Base-by-base conservation (phyloP, 1,284 basidiomycete genomes). In the Peniophora sp. region DNA sequence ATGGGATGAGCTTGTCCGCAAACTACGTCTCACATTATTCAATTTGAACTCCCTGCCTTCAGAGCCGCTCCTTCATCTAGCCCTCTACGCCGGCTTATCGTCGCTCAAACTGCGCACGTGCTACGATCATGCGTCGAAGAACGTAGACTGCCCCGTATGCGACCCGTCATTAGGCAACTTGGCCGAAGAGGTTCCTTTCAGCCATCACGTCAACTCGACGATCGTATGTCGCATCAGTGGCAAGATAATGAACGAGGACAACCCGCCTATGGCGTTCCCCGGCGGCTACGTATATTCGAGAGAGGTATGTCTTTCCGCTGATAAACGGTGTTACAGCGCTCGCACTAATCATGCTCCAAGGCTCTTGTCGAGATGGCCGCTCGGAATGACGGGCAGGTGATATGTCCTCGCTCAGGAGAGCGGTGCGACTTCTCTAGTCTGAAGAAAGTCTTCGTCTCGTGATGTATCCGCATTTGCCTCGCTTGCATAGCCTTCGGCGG, bases 121-220 rank as follows among this genome's bases (percentile, higher is more conserved):
- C 59, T 85, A 85, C 59, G 75, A 78, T 51, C 61, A 70, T 42
- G 62, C 63, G 10, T 76, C 79, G 1, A 83, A 83, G 61, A 94
- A 94, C 62, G 74, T 86, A 20, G 90, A 97, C 64, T 99, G 96
- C 64, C 96, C 96, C 0, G 85, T 92, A 3, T 99, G 96, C 67
- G 88, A 92, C 56, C 64, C 78, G 2, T 81, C 85, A 12, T 74
- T 98, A 15, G 84, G 85, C 18, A 73, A 78, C 49, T 77, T 99
- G 5, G 92, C 88, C 3, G 74, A 78, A 51, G 89, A 95, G 57
- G 92, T 97, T 0, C 96, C 97, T 0, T 87, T 84, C 67, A 92
- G 88, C 55, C 95, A 98, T 68, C 94, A 97, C 64, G 83, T 87
- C 47, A 97, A 96, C 63, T 97, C 93, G 45, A 95, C 92, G 0